Conservation (phyloP, 1,284 basidiomycete genomes). For the Moniliophthora roreri region DNA sequence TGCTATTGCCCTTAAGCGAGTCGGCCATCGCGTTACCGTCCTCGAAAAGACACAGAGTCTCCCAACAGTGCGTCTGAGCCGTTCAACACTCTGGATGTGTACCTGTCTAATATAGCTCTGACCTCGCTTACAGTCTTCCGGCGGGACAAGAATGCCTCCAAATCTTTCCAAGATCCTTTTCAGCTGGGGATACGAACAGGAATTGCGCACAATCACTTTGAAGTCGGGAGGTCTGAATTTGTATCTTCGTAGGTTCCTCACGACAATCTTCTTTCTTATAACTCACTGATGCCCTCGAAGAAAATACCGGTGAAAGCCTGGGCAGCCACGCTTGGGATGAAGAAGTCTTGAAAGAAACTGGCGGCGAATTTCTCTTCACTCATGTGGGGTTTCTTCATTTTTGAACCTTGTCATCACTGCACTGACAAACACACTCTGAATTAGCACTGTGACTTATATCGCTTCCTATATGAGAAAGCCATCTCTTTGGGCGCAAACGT, state of each 20-base stretch:
- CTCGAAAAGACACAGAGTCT: no score
- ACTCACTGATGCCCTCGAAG: slow-evolving; percentile 25
- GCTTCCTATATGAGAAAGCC: slow-evolving; percentile 33
- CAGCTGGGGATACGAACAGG: no score
- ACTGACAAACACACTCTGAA: background rate
- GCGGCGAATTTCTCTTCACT: slow-evolving; percentile 52
- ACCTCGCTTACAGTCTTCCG: background rate
- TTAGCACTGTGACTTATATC: slow-evolving; percentile 20
- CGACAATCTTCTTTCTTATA: slow-evolving; percentile 3
- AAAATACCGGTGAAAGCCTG: slow-evolving; percentile 44
- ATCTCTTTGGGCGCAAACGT: slow-evolving; percentile 33
- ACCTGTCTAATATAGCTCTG: no score
- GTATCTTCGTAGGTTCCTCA: slow-evolving; percentile 31
- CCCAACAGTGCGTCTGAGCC: no score
- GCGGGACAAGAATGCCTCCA: no score
- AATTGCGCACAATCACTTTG: background rate
- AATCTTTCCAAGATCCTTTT: no score
- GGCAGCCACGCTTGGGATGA: slow-evolving; percentile 55
- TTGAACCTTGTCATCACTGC: background rate
- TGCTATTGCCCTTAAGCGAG: no score
- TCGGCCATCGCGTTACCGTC: no score
- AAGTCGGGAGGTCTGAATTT: slow-evolving; percentile 23
- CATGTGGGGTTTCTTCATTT: slow-evolving; percentile 41
- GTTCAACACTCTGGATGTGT: no score
- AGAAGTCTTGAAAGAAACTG: slow-evolving; percentile 52